Evolutionary conservation across 139 green algal genomes (phyloP).

Genomic region (Monoraphidium neglectum): DNA sequence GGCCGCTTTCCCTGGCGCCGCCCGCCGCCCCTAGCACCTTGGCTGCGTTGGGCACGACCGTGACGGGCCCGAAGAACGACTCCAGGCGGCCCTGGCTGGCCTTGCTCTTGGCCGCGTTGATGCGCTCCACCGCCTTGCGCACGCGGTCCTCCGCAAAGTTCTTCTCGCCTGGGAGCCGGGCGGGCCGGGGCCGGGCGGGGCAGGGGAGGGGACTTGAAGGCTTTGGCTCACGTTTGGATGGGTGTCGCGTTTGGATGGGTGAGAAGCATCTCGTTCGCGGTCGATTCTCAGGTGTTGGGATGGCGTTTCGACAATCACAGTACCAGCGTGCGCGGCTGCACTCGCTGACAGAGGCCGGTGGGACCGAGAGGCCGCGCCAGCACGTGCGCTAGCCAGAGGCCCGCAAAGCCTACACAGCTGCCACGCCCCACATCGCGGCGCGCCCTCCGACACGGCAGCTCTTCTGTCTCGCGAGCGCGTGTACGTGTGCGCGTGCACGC

Average conservation of each 20-base stretch:
- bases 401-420: too few relatives aligned
- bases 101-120: constrained; percentile 74
- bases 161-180: constrained; percentile 71
- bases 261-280: background rate
- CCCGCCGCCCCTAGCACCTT: constrained; percentile 14
- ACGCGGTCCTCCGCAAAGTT: constrained; percentile 93
- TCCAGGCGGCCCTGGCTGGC: constrained; percentile 78
- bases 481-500: too few relatives aligned
- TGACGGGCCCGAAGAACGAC: constrained; percentile 77
- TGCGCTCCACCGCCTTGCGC: constrained; percentile 58
- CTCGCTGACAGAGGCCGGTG: too few relatives aligned
- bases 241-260: background rate
- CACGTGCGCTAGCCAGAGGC: too few relatives aligned
- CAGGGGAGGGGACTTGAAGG: background rate
- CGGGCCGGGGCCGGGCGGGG: too few relatives aligned
- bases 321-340: background rate
- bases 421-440: too few relatives aligned
- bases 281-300: background rate
- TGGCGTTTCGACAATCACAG: background rate
- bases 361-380: too few relatives aligned
- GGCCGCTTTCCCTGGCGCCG: too few relatives aligned
- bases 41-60: constrained; percentile 21
- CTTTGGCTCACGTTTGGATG: background rate
- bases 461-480: too few relatives aligned
- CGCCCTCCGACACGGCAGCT: too few relatives aligned